These are phyloP conservation scores for Suhomyces xylopsoci DNA, from an alignment of 805 yeast genomes.

Conservation along the genomic window DNA sequence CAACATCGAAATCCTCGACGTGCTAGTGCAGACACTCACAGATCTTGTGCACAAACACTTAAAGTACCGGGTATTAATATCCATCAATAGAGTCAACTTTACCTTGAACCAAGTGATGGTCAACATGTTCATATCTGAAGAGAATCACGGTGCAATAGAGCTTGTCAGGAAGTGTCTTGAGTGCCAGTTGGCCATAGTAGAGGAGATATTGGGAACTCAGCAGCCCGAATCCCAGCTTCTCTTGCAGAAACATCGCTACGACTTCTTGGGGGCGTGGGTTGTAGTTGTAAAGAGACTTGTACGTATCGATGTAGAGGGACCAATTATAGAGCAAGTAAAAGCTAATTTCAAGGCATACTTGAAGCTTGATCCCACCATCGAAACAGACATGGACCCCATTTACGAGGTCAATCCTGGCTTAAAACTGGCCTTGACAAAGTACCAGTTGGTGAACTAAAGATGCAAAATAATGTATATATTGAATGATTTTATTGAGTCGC, in stretches of 20 bases:
- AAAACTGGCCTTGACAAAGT: background rate
- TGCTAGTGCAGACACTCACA: conserved; percentile 17
- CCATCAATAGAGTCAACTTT: conserved; percentile 27
- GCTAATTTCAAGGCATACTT: background rate
- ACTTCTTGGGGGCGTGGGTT: conserved; percentile 37
- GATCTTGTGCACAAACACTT: conserved; percentile 7
- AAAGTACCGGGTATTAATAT: conserved; percentile 17
- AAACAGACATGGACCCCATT: background rate
- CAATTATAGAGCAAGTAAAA: background rate
- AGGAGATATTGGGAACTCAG: conserved; percentile 8
- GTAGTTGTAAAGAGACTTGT: conserved; percentile 15
- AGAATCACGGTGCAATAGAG: conserved; percentile 10
- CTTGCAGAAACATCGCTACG: conserved; percentile 27
- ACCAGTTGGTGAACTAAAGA: background rate
- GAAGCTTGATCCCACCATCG: background rate
- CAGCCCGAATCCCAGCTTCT: conserved; percentile 17
- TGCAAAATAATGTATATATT: no score
- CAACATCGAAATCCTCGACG: conserved; percentile 9
- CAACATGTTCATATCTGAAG: conserved; percentile 27
- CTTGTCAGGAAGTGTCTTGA: conserved; percentile 17
- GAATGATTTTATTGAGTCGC: no score
- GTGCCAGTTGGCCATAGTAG: conserved; percentile 21
- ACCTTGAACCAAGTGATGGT: conserved; percentile 28
- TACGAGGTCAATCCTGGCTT: background rate
- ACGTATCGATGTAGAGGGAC: background rate